phyloP scores from a whole-genome alignment of 2,329 filamentous ascomycete species.

The Penicillium oxalicum region DNA sequence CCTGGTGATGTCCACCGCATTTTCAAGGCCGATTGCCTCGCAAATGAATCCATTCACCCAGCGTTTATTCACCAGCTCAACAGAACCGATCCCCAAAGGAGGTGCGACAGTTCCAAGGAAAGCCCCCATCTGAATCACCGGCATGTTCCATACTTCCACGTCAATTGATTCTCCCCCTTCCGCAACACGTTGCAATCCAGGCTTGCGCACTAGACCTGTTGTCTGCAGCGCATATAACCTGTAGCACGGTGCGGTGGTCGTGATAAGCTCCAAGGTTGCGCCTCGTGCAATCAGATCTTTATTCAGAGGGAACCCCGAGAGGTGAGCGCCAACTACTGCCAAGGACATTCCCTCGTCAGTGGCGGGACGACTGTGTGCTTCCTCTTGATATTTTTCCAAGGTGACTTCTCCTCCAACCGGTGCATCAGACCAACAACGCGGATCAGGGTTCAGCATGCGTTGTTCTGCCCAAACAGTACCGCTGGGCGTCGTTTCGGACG shows the following conservation, averaged over 20 bases:
- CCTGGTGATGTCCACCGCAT: slow-evolving; percentile 4
- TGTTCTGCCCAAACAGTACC: slow-evolving; percentile 2
- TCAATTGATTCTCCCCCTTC: slow-evolving; percentile 5
- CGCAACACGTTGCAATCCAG: slow-evolving; percentile 1
- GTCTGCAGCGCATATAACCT: slow-evolving; percentile 2
- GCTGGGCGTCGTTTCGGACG: slow-evolving; percentile 17
- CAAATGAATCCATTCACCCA: slow-evolving; percentile 9
- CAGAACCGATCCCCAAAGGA: slow-evolving; percentile 5
- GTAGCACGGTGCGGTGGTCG: slow-evolving; percentile 3
- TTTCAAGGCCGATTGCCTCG: slow-evolving; percentile 1
- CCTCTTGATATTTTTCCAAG: neutral
- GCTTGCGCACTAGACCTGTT: neutral
- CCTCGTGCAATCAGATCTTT: slow-evolving; percentile 5
- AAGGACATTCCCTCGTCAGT: neutral
- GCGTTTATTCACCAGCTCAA: slow-evolving; percentile 1
- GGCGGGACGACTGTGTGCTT: neutral
- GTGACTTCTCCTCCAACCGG: neutral
- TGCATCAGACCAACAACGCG: neutral
- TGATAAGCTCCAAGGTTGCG: slow-evolving; percentile 2
- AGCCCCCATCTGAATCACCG: neutral
- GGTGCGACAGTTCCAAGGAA: slow-evolving; percentile 3
- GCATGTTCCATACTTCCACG: slow-evolving; percentile 8
- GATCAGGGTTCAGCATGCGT: neutral
- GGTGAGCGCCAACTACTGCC: slow-evolving; percentile 7
- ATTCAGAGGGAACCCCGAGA: slow-evolving; percentile 7